These are phyloP conservation scores for Mycena rebaudengoi DNA, from an alignment of 768 basidiomycete species.

Conservation along the genomic window DNA sequence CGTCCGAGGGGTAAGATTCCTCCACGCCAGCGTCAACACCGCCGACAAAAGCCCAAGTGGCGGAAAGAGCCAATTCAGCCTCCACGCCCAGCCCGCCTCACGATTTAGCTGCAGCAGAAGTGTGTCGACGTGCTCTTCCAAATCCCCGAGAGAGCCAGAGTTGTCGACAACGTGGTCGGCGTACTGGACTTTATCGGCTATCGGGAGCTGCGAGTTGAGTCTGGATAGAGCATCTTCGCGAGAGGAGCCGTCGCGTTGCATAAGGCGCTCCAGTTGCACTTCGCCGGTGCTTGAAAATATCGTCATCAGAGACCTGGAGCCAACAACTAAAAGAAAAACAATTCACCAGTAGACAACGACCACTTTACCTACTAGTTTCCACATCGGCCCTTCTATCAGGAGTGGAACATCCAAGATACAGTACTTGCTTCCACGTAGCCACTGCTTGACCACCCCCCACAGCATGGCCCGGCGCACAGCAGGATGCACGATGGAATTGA, in stretches of 20 bases:
- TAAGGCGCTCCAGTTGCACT: constrained; percentile 85
- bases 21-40: constrained; percentile 36
- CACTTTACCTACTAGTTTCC: constrained; percentile 83
- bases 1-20: constrained; percentile 13
- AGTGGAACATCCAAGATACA: constrained; percentile 93
- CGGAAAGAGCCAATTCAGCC: constrained; percentile 69
- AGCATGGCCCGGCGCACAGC: constrained; percentile 86
- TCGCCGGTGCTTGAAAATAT: constrained; percentile 72
- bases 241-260: constrained; percentile 74
- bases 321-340: background rate
- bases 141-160: constrained; percentile 75
- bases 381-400: constrained; percentile 88
- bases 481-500: constrained; percentile 92
- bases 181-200: constrained; percentile 80
- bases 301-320: background rate
- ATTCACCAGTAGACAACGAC: constrained; percentile 92
- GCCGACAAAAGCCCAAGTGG: constrained; percentile 61
- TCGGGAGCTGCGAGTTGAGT: constrained; percentile 82
- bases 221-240: constrained; percentile 76
- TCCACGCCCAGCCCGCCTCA: constrained; percentile 65
- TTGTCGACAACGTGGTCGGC: constrained; percentile 92
- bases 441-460: constrained; percentile 69
- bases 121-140: constrained; percentile 61
- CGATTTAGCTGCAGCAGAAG: constrained; percentile 55
- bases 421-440: constrained; percentile 80